Percentiles rank a stretch among this genome's conserved stretches.
These are phyloP conservation scores for Penicillium sp. DNA, from an alignment of 2,329 filamentous ascomycete species.

Conservation along the genomic window DNA sequence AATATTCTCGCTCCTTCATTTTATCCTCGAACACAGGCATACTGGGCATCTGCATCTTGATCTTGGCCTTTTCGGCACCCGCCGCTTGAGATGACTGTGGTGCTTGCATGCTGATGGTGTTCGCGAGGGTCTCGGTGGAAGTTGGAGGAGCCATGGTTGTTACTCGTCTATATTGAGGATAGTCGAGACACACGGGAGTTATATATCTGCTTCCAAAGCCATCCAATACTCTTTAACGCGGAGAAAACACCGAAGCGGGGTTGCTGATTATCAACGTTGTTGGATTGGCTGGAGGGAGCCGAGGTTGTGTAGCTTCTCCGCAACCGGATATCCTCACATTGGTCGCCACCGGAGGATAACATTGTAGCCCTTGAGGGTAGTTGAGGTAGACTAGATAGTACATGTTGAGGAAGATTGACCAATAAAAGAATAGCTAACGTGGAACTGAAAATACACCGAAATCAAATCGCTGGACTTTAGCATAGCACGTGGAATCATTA, in stretches of 20 bases:
- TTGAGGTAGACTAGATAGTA: neutral
- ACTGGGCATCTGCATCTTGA: slow-evolving; percentile 28
- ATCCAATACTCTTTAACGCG: neutral
- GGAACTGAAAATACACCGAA: neutral
- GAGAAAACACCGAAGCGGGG: slow-evolving; percentile 3
- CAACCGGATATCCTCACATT: neutral
- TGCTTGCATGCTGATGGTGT: slow-evolving; percentile 13
- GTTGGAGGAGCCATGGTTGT: slow-evolving; percentile 26
- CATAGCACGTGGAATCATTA: neutral
- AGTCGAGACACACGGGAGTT: neutral
- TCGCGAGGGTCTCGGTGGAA: slow-evolving; percentile 19
- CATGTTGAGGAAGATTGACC: neutral
- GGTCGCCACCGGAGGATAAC: neutral
- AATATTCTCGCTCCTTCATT: slow-evolving; percentile 43
- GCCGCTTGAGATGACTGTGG: slow-evolving; percentile 20
- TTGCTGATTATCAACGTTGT: slow-evolving; percentile 1
- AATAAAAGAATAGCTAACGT: neutral
- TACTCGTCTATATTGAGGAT: neutral
- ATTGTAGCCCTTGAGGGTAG: neutral
- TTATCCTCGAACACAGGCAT: slow-evolving; percentile 37
- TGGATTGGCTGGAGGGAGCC: slow-evolving; percentile 3
- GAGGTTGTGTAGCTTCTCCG: slow-evolving; percentile 3
- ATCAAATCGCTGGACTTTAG: neutral
- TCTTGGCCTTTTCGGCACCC: slow-evolving; percentile 21
- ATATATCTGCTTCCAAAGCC: neutral